These are phyloP conservation scores for Boletus reticulatus DNA, from an alignment of 768 basidiomycete species.

Conservation along the genomic window DNA sequence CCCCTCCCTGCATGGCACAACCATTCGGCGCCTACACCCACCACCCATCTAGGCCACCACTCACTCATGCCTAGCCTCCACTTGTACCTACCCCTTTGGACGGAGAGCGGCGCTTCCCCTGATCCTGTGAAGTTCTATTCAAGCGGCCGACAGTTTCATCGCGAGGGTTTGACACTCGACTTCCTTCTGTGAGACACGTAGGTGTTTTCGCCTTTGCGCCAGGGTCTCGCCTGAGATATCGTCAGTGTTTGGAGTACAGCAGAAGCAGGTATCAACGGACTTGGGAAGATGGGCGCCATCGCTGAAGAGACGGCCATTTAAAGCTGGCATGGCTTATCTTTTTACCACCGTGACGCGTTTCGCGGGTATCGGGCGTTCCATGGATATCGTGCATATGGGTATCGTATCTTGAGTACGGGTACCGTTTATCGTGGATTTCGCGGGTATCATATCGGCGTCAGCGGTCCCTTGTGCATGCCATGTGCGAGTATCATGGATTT, in stretches of 20 bases:
- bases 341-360: slow-evolving; percentile 10
- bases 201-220: slow-evolving; percentile 1
- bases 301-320: not conserved
- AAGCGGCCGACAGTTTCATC: not conserved
- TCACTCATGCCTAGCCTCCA: not conserved
- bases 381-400: too few relatives aligned
- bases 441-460: too few relatives aligned
- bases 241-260: not conserved
- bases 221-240: not conserved
- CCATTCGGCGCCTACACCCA: not conserved
- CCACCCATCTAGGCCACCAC: not conserved
- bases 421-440: too few relatives aligned
- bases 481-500: too few relatives aligned
- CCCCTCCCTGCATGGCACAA: not conserved
- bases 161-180: slow-evolving; percentile 12
- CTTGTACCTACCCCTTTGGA: not conserved
- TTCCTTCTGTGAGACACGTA: slow-evolving; percentile 7
- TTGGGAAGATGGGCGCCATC: not conserved
- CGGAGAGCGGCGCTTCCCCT: not conserved
- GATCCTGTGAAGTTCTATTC: not conserved
- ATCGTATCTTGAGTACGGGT: too few relatives aligned
- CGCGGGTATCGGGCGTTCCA: not conserved
- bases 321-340: slow-evolving; percentile 6
- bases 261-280: slow-evolving; percentile 2
- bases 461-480: too few relatives aligned